Base-by-base conservation (phyloP, 2,329 filamentous ascomycete species). In the Exophiala xenobiotica region DNA sequence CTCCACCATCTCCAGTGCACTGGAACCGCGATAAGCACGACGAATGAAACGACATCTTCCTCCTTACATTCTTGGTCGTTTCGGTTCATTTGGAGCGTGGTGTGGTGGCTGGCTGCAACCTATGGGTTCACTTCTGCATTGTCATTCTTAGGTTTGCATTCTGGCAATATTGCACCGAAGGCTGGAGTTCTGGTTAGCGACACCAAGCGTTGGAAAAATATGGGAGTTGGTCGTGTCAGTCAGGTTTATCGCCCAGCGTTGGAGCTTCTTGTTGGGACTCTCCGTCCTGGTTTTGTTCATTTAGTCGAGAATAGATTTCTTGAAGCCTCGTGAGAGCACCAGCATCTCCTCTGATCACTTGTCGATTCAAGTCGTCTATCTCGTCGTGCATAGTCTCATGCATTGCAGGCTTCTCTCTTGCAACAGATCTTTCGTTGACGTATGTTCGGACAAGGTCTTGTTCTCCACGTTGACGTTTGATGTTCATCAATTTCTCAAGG, bases 401-500 rank as follows among this genome's bases (percentile, higher is more conserved):
- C n/a, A 53, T 7, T 16, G 12, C 31, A 16, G 37, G 23, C 3
- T 65, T 70, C 16, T 64, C 64, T n/a, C 64, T 65, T 67, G 70
- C 72, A 20, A 65, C 69, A 8, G 51, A 31, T 62, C 64, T 16
- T 65, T 66, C 19, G 40, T 57, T 48, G 24, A 42, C 48, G 37
- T 37, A 52, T 20, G 83, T 86, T 20, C 69, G 68, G n/a, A 88
- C 83, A 12, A 79, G 70, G 63, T 89, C 86, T 14, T 67, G 74
- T 66, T 89, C 84, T 6, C 83, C 84, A 59, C 76, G 82, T 22
- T 75, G 75, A 42, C 75, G 76, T 67, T 90, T 90, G 45, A 86
- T 68, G 9, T 78, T 75, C 58, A 85, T 85, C 19, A 90, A 63
- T 22, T 80, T 80, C 60, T 86, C 80, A 1, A 90, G 69, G 63